Evolutionary conservation across 2,329 filamentous ascomycete genomes (phyloP).

Genomic region (Monosporascus ibericus): DNA sequence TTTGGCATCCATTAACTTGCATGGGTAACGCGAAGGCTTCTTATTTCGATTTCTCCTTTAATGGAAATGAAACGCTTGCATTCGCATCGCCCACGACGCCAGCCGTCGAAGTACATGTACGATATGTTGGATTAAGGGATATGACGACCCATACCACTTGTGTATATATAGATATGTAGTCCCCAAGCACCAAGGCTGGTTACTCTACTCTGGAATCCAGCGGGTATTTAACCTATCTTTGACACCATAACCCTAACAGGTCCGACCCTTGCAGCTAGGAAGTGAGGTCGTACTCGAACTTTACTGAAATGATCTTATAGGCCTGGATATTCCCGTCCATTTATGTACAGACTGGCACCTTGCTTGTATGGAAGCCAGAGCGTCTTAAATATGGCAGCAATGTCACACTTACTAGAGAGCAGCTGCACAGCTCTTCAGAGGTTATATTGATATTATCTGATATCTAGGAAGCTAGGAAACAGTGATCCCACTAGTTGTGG

Average conservation of each 20-base stretch:
- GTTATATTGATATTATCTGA: too few relatives aligned
- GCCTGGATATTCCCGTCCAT: neutral
- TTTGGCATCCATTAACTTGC: neutral
- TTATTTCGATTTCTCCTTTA: slow-evolving; percentile 4
- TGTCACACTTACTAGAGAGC: too few relatives aligned
- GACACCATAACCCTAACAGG: slow-evolving; percentile 1
- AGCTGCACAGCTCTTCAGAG: too few relatives aligned
- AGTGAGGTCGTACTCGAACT: neutral
- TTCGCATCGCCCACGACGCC: slow-evolving; percentile 1
- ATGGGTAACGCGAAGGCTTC: neutral
- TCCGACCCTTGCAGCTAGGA: neutral
- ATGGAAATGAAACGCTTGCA: slow-evolving; percentile 1
- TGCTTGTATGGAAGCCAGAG: slow-evolving; percentile 6
- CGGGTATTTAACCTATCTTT: too few relatives aligned
- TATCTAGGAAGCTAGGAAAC: too few relatives aligned
- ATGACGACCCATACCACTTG: too few relatives aligned
- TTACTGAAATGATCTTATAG: neutral
- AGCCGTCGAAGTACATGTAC: slow-evolving; percentile 5
- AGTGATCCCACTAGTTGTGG: too few relatives aligned
- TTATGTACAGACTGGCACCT: slow-evolving; percentile 1
- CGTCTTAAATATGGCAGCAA: slow-evolving; percentile 2
- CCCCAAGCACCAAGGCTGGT: too few relatives aligned
- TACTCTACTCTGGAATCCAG: too few relatives aligned
- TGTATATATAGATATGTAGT: too few relatives aligned
- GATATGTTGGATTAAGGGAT: too few relatives aligned